These are phyloP conservation scores for Plantago major DNA, from an alignment of 257 asterid species.

Conservation along the genomic window DNA sequence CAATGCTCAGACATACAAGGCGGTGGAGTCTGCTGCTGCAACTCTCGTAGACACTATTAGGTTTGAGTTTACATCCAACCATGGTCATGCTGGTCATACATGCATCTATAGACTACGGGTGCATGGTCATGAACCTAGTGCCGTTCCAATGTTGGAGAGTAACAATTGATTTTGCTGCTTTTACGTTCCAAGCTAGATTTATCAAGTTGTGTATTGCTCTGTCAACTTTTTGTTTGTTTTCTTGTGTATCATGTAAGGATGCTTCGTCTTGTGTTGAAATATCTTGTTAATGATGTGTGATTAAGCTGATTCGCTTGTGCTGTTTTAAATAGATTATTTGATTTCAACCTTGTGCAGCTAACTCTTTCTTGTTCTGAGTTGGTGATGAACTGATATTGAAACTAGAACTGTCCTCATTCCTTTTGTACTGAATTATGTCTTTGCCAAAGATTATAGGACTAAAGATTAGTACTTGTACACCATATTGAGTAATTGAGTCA, in stretches of 20 bases:
- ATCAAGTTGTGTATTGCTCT: neutral
- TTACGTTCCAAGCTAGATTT: neutral
- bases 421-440: no score
- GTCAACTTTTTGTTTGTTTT: neutral
- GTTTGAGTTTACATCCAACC: conserved; percentile 78
- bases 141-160: conserved; percentile 30
- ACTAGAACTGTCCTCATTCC: no score
- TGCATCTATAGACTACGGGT: conserved; percentile 90
- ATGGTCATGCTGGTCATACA: conserved; percentile 67
- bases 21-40: conserved; percentile 40
- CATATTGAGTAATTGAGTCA: no score
- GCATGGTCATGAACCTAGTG: conserved; percentile 61
- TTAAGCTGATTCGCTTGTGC: no score
- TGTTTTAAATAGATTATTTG: no score
- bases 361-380: no score
- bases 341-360: no score
- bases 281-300: no score
- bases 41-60: conserved; percentile 51
- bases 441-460: no score
- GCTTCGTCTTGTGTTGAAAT: no score
- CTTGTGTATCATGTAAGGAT: neutral
- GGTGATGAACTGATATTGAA: no score
- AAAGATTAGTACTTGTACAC: no score
- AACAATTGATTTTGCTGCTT: conserved; percentile 32
- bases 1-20: conserved; percentile 73